phyloP scores from a whole-genome alignment of 305 asterid genomes.

The Rubia tinctorum region DNA sequence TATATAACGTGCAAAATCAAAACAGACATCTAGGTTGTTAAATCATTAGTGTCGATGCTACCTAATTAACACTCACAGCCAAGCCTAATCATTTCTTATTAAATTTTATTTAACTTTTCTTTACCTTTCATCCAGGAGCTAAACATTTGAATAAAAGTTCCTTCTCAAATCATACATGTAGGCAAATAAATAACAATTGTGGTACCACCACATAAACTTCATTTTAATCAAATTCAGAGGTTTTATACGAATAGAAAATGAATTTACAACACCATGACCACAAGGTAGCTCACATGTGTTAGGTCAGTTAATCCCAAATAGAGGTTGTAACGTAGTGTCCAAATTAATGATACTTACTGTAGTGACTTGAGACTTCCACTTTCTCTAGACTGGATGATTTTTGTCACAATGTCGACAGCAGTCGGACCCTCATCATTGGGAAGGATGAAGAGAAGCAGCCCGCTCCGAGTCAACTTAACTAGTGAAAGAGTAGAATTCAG shows the following conservation, averaged over 20 bases:
- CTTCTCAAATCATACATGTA: not conserved
- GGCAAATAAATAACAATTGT: not conserved
- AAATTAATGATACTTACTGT: constrained; percentile 28
- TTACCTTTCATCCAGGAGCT: not conserved
- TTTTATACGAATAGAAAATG: not conserved
- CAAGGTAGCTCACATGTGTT: not conserved
- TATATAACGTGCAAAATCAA: not conserved
- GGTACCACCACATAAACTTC: not conserved
- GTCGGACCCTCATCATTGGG: constrained; percentile 30
- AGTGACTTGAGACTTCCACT: constrained; percentile 35
- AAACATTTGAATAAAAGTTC: not conserved
- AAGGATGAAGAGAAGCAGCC: constrained; percentile 38
- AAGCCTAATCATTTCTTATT: not conserved
- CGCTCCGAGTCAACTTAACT: constrained; percentile 43
- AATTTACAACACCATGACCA: not conserved
- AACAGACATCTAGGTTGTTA: not conserved
- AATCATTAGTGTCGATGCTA: not conserved
- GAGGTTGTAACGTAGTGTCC: not conserved
- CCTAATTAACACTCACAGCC: not conserved
- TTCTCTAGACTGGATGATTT: constrained; percentile 32
- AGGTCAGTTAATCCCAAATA: not conserved
- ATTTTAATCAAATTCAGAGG: not conserved
- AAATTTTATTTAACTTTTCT: no score
- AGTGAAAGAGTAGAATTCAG: constrained; percentile 33
- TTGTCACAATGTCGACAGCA: constrained; percentile 31